Conservation (phyloP, 208 protist genomes). For the Leishmania amazonensis region DNA sequence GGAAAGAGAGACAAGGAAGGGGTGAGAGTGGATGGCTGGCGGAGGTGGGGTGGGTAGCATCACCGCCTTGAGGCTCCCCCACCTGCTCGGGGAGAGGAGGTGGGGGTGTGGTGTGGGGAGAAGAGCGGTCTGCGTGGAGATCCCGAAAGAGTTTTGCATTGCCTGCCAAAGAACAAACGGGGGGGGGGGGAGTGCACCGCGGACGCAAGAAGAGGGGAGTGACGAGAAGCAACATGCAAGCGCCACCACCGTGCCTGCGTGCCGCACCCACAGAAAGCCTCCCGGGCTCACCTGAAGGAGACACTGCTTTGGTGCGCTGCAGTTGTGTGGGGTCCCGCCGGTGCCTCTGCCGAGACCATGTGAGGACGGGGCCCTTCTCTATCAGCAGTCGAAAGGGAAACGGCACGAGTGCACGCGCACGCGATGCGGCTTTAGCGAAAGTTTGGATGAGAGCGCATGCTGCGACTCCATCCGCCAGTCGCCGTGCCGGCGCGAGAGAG, state of each 20-base stretch:
- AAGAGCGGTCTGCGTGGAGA: too few relatives aligned
- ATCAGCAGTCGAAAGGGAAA: neutral
- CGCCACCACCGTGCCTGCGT: neutral
- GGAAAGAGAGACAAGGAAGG: neutral
- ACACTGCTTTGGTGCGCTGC: neutral
- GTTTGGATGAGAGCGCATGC: constrained; percentile 77
- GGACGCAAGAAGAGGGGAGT: constrained; percentile 4
- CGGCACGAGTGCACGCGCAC: constrained; percentile 7
- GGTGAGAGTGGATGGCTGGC: neutral
- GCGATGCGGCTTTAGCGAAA: constrained; percentile 43
- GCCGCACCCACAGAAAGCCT: neutral
- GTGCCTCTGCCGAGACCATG: neutral
- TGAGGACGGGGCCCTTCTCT: neutral
- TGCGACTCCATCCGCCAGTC: constrained; percentile 74
- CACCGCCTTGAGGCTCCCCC: neutral
- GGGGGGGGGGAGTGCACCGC: neutral
- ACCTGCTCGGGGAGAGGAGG: too few relatives aligned
- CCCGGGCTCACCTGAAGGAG: neutral
- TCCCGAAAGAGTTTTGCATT: too few relatives aligned
- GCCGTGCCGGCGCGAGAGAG: constrained; percentile 71
- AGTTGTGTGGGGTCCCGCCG: neutral
- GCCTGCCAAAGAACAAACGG: too few relatives aligned
- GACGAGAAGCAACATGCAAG: constrained; percentile 2
- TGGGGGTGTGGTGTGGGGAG: too few relatives aligned
- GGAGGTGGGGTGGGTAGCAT: neutral